These are phyloP conservation scores for Talaromyces pinophilus DNA, from an alignment of 2,329 filamentous ascomycete genomes.

Conservation along the genomic window DNA sequence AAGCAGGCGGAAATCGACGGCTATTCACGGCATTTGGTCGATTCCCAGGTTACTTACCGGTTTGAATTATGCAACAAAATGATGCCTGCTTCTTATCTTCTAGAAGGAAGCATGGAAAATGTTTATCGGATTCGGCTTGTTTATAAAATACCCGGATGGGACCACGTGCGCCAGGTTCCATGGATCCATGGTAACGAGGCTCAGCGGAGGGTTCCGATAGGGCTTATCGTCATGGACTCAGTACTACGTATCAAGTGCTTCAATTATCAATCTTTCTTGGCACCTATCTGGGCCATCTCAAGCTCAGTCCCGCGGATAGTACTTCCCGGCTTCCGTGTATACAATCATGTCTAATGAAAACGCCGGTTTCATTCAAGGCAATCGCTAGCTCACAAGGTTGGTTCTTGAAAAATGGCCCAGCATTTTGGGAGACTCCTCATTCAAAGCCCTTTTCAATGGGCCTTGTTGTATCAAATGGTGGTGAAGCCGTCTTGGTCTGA, in stretches of 20 bases:
- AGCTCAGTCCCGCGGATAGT: not conserved
- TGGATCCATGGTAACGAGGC: not conserved
- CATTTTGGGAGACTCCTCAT: not conserved
- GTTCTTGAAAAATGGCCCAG: not conserved
- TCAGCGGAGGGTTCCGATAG: not conserved
- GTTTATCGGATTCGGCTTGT: not conserved
- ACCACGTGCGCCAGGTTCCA: not conserved
- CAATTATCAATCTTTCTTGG: not conserved
- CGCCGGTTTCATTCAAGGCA: not conserved
- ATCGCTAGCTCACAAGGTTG: not conserved
- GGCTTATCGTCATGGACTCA: not conserved
- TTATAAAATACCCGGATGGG: not conserved
- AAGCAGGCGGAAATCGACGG: not conserved
- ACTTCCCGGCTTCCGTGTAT: not conserved
- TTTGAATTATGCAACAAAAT: not conserved
- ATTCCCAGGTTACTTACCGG: not conserved
- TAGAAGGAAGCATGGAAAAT: not conserved
- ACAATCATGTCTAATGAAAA: not conserved
- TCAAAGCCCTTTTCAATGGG: not conserved
- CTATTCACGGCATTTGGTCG: not conserved
- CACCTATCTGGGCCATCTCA: not conserved
- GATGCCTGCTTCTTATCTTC: constrained; percentile 1
- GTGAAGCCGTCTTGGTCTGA: not conserved
- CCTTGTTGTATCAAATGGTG: not conserved
- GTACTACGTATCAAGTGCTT: not conserved